A percentile compares a stretch with the other conserved stretches of the same genome.
phyloP scores from a whole-genome alignment of 1,139 yeast genomes.

The Eremothecium cymbalariae region DNA sequence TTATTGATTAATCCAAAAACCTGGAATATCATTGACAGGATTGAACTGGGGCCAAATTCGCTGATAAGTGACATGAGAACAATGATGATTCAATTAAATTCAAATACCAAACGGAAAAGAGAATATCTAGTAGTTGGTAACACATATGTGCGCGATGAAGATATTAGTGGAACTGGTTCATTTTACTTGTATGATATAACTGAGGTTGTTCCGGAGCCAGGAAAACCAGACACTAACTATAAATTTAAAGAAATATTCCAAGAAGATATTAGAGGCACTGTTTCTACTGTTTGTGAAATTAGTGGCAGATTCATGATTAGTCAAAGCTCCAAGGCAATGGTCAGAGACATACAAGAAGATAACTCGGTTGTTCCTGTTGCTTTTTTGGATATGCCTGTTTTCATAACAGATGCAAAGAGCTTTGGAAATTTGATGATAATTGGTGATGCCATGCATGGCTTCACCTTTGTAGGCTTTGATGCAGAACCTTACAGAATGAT shows the following conservation, averaged over 20 bases:
- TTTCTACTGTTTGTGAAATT: conserved; percentile 66
- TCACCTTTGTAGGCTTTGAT: conserved; percentile 83
- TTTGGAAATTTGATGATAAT: conserved; percentile 70
- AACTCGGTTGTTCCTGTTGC: conserved; percentile 63
- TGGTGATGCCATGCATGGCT: conserved; percentile 76
- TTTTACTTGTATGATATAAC: conserved; percentile 69
- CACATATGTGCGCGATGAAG: conserved; percentile 72
- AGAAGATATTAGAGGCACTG: conserved; percentile 81
- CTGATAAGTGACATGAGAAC: conserved; percentile 38
- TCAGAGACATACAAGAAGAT: conserved; percentile 65
- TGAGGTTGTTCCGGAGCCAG: conserved; percentile 86
- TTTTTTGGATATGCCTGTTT: conserved; percentile 76
- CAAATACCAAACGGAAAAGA: conserved; percentile 48
- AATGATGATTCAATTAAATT: conserved; percentile 33
- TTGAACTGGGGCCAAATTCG: conserved; percentile 61
- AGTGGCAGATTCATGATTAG: conserved; percentile 79
- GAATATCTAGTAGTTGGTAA: conserved; percentile 77
- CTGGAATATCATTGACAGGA: conserved; percentile 70
- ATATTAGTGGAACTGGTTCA: conserved; percentile 71
- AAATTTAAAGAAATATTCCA: conserved; percentile 67
- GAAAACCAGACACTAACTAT: conserved; percentile 73
- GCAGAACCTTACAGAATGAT: conserved; percentile 91
- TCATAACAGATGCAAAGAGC: conserved; percentile 70
- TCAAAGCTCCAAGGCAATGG: conserved; percentile 81
- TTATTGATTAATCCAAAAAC: conserved; percentile 63